Percentiles rank a stretch among this genome's conserved stretches.
These are phyloP conservation scores for Erodium chrysanthum DNA, from an alignment of 441 rosid genomes.

Conservation along the genomic window DNA sequence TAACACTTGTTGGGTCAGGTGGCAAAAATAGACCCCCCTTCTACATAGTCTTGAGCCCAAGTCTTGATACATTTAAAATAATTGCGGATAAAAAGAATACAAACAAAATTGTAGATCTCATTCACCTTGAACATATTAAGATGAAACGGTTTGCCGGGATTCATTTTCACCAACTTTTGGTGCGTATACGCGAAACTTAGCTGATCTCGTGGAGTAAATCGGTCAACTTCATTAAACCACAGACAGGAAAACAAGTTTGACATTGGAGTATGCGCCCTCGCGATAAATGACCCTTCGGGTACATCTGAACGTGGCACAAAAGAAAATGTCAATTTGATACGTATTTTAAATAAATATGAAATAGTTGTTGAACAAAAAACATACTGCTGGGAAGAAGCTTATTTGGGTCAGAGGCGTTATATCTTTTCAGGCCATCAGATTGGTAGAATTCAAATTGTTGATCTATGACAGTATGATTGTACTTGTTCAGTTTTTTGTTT, in stretches of 20 bases:
- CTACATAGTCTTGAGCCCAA: too few relatives aligned
- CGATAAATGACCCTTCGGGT: constrained; percentile 92
- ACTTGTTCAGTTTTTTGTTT: constrained; percentile 78
- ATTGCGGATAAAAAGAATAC: too few relatives aligned
- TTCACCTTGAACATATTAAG: constrained; percentile 96
- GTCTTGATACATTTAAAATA: too few relatives aligned
- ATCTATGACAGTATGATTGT: constrained; percentile 67
- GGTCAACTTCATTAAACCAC: constrained; percentile 96
- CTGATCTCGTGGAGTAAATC: constrained; percentile 95
- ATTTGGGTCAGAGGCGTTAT: constrained; percentile 54
- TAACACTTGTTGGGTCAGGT: too few relatives aligned
- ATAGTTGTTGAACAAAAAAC: not conserved
- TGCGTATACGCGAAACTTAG: constrained; percentile 85
- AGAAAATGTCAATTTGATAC: constrained; percentile 8
- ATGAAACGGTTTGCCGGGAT: constrained; percentile 66
- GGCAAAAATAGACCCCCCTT: too few relatives aligned
- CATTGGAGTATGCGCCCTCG: constrained; percentile 95
- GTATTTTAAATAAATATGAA: not conserved
- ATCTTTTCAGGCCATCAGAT: constrained; percentile 66
- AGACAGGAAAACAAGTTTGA: constrained; percentile 93
- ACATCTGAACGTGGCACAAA: constrained; percentile 50
- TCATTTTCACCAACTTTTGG: constrained; percentile 72
- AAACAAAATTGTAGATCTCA: not conserved
- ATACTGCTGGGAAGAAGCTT: constrained; percentile 88
- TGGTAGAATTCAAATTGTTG: constrained; percentile 68